Evolutionary conservation across 345 rosid species (phyloP).

Genomic region (Populus pruinosa): DNA sequence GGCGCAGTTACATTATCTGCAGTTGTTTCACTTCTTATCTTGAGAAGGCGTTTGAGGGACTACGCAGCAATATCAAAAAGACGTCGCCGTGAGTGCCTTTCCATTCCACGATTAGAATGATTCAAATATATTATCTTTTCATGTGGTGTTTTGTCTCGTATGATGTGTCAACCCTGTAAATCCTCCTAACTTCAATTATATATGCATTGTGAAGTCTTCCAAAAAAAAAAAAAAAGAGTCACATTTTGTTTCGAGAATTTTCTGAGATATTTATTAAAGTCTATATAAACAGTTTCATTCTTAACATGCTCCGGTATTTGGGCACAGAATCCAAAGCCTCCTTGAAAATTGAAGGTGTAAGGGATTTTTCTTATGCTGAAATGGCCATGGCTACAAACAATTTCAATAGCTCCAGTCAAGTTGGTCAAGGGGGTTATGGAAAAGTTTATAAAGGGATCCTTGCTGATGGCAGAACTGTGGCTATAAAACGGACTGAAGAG

Average conservation of each 20-base stretch:
- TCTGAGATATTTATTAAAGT: too few relatives aligned
- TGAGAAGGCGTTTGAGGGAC: slow-evolving; percentile 44
- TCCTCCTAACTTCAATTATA: neutral
- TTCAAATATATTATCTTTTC: neutral
- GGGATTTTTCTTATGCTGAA: slow-evolving; percentile 65
- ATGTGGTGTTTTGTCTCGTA: neutral
- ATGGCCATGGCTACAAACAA: slow-evolving; percentile 62
- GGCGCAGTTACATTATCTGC: slow-evolving; percentile 67
- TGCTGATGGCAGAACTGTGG: slow-evolving; percentile 67
- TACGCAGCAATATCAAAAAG: slow-evolving; percentile 42
- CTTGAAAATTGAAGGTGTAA: slow-evolving; percentile 71
- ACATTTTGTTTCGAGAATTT: too few relatives aligned
- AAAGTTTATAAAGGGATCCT: slow-evolving; percentile 81
- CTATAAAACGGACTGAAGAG: slow-evolving; percentile 88
- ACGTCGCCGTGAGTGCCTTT: slow-evolving; percentile 51
- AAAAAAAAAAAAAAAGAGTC: neutral
- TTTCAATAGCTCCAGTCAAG: slow-evolving; percentile 58
- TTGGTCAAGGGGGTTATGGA: slow-evolving; percentile 98
- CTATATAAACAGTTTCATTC: neutral
- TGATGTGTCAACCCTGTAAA: neutral
- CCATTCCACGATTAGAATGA: neutral
- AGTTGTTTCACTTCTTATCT: slow-evolving; percentile 55
- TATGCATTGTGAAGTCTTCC: neutral
- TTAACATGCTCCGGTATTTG: slow-evolving; percentile 16
- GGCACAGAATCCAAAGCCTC: slow-evolving; percentile 54